These are phyloP conservation scores for Rhodotorula sp. DNA, from an alignment of 1,284 basidiomycete species.

Conservation along the genomic window DNA sequence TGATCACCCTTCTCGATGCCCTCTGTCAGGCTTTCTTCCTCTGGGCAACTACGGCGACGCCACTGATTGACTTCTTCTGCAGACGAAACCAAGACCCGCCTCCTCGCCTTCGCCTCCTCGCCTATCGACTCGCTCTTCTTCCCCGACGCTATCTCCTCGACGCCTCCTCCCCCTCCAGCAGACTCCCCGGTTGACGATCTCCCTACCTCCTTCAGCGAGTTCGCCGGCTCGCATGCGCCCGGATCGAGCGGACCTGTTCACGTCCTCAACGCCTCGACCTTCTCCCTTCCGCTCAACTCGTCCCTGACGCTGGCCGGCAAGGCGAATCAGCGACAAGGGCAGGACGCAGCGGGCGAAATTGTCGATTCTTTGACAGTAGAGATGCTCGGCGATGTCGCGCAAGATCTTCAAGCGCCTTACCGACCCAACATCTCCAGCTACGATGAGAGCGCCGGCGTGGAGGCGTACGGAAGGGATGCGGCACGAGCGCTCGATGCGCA, in stretches of 20 bases:
- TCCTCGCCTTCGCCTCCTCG: slow-evolving; percentile 45
- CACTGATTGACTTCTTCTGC: not conserved
- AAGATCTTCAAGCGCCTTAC: slow-evolving; percentile 44
- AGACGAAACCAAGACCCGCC: slow-evolving; percentile 43
- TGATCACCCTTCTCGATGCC: slow-evolving; percentile 70
- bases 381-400: slow-evolving; percentile 42
- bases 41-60: no score
- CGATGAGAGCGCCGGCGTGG: slow-evolving; percentile 19
- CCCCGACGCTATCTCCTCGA: slow-evolving; percentile 38
- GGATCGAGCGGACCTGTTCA: slow-evolving; percentile 23
- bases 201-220: not conserved
- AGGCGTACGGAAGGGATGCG: slow-evolving; percentile 21
- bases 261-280: slow-evolving; percentile 24
- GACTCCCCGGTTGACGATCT: slow-evolving; percentile 18
- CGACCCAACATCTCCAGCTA: slow-evolving; percentile 44
- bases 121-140: slow-evolving; percentile 53
- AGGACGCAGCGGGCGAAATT: slow-evolving; percentile 36
- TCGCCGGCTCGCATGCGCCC: slow-evolving; percentile 19
- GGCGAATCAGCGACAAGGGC: slow-evolving; percentile 6
- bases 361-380: slow-evolving; percentile 41
- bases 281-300: slow-evolving; percentile 21
- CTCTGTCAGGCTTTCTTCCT: slow-evolving; percentile 46
- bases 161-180: not conserved
- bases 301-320: not conserved
- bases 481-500: slow-evolving; percentile 16